These are phyloP conservation scores for Phytophthora podocarpi DNA, from an alignment of 352 stramenopile species.

Conservation along the genomic window DNA sequence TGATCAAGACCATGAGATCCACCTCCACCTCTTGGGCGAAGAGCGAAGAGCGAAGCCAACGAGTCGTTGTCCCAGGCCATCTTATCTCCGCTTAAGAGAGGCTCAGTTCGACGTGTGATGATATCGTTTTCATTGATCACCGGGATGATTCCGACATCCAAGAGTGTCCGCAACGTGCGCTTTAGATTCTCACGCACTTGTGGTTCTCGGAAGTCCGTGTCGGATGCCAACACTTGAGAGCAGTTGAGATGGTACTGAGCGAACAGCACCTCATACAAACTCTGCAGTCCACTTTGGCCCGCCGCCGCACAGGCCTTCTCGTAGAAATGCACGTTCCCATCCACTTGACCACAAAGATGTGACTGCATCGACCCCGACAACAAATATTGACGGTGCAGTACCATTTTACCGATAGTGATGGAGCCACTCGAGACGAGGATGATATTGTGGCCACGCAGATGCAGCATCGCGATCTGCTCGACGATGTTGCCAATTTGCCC, in stretches of 20 bases:
- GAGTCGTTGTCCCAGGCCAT: constrained; percentile 87
- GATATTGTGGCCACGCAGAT: constrained; percentile 79
- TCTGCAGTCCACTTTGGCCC: constrained; percentile 78
- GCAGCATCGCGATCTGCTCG: constrained; percentile 78
- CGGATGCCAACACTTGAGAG: constrained; percentile 74
- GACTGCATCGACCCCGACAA: constrained; percentile 81
- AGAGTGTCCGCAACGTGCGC: constrained; percentile 58
- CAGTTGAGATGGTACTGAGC: constrained; percentile 81
- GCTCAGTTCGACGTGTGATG: constrained; percentile 63
- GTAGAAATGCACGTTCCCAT: constrained; percentile 59
- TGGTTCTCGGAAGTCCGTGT: constrained; percentile 72
- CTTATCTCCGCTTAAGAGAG: constrained; percentile 51
- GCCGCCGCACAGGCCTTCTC: constrained; percentile 69
- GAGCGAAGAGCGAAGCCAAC: constrained; percentile 71
- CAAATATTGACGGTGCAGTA: constrained; percentile 75
- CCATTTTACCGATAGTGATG: constrained; percentile 73
- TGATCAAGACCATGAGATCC: constrained; percentile 79
- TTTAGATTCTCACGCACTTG: constrained; percentile 66
- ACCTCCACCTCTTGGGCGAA: constrained; percentile 70
- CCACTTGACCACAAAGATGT: constrained; percentile 63
- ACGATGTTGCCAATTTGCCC: constrained; percentile 80
- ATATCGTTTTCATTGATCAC: constrained; percentile 88
- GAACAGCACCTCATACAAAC: constrained; percentile 85
- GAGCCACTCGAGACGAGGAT: constrained; percentile 82
- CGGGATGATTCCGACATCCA: constrained; percentile 80